Conservation (phyloP, 495 filamentous ascomycete genomes). For the Podospora anserina region DNA sequence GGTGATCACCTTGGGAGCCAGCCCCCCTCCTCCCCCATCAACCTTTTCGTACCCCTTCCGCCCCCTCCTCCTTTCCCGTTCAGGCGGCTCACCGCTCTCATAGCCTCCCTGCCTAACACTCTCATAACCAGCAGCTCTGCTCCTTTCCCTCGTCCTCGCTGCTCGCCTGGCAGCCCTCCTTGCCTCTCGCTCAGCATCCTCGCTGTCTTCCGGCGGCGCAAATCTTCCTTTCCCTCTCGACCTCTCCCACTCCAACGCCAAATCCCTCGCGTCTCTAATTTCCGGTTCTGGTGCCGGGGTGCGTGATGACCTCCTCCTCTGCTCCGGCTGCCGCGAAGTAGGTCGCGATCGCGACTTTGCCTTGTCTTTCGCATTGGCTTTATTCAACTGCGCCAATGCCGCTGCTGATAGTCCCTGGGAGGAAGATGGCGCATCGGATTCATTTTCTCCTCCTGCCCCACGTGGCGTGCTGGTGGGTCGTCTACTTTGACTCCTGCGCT, state of each 20-base stretch:
- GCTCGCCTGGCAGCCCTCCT: background rate
- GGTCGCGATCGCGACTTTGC: constrained; percentile 19
- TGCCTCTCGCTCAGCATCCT: constrained; percentile 12
- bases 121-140: constrained; percentile 2
- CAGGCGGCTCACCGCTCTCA: background rate
- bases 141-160: background rate
- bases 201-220: constrained; percentile 12
- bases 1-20: background rate
- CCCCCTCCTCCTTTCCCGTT: background rate
- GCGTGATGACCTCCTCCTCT: constrained; percentile 22
- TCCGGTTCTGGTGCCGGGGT: background rate
- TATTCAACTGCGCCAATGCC: constrained; percentile 59
- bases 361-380: constrained; percentile 45
- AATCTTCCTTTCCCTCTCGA: constrained; percentile 34
- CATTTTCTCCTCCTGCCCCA: background rate
- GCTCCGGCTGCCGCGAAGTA: constrained; percentile 21
- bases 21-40: background rate
- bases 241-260: constrained; percentile 32
- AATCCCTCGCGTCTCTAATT: constrained; percentile 11
- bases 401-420: constrained; percentile 47
- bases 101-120: background rate
- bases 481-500: constrained; percentile 1
- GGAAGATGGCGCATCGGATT: constrained; percentile 10
- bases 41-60: background rate
- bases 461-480: background rate